These are phyloP conservation scores for Stylonectria norvegica DNA, from an alignment of 2,329 filamentous ascomycete species.

Conservation along the genomic window DNA sequence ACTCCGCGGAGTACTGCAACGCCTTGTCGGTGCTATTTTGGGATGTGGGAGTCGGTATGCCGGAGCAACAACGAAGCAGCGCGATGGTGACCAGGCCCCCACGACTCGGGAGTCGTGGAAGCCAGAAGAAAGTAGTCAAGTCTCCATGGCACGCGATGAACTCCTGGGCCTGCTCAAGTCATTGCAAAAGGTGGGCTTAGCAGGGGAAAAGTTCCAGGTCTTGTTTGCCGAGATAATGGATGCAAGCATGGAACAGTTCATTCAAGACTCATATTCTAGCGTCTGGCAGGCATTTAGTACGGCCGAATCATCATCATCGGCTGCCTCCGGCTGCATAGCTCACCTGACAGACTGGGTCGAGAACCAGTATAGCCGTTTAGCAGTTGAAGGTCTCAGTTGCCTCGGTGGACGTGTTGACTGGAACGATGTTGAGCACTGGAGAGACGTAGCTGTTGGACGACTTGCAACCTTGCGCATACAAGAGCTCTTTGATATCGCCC, in stretches of 20 bases:
- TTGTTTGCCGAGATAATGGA: slow-evolving; percentile 71
- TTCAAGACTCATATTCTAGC: slow-evolving; percentile 59
- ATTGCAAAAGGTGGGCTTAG: slow-evolving; percentile 62
- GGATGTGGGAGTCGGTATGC: slow-evolving; percentile 24
- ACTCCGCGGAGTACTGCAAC: slow-evolving; percentile 52
- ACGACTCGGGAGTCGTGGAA: slow-evolving; percentile 45
- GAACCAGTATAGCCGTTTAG: slow-evolving; percentile 61
- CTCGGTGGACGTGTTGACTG: slow-evolving; percentile 46
- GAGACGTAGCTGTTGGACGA: slow-evolving; percentile 64
- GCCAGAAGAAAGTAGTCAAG: slow-evolving; percentile 25
- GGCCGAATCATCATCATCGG: slow-evolving; percentile 14
- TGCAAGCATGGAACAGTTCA: slow-evolving; percentile 59
- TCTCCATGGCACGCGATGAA: slow-evolving; percentile 44
- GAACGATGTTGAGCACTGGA: slow-evolving; percentile 64
- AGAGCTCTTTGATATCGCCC: slow-evolving; percentile 76
- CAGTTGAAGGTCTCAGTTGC: slow-evolving; percentile 56
- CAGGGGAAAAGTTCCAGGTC: slow-evolving; percentile 66
- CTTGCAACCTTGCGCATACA: slow-evolving; percentile 66
- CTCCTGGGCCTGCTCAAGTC: slow-evolving; percentile 56
- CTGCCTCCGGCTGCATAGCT: slow-evolving; percentile 53
- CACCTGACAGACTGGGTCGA: slow-evolving; percentile 66
- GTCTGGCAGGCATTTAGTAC: slow-evolving; percentile 48
- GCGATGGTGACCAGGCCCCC: slow-evolving; percentile 20
- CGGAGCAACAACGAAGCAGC: slow-evolving; percentile 8
- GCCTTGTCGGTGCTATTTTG: slow-evolving; percentile 51